phyloP scores from a whole-genome alignment of 2,329 filamentous ascomycete genomes.

The Juglanconis juglandina region DNA sequence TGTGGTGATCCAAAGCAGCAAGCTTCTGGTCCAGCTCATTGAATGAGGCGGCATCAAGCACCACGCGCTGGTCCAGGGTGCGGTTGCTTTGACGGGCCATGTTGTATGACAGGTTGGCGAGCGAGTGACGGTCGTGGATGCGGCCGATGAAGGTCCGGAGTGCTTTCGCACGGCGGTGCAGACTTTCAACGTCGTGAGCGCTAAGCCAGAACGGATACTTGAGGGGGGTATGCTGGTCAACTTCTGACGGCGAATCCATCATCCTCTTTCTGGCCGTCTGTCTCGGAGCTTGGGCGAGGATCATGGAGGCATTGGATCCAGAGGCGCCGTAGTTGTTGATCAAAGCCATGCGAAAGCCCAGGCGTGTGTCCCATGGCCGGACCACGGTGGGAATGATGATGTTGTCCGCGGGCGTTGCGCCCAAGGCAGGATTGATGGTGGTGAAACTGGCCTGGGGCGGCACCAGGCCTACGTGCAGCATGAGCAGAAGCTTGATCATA shows the following conservation, averaged over 20 bases:
- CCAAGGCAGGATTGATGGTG: constrained; percentile 16
- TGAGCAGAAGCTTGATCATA: constrained; percentile 31
- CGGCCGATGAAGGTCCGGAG: background rate
- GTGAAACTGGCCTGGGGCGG: constrained; percentile 33
- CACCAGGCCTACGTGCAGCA: constrained; percentile 25
- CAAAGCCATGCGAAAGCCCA: constrained; percentile 19
- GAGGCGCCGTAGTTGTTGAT: constrained; percentile 38
- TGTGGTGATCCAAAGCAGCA: background rate
- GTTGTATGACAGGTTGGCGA: constrained; percentile 29
- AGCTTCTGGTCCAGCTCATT: constrained; percentile 21
- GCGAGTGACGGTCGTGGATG: background rate
- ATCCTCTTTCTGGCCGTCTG: background rate
- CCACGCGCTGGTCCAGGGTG: constrained; percentile 19
- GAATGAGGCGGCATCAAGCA: constrained; percentile 26
- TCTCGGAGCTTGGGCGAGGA: constrained; percentile 19
- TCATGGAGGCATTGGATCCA: constrained; percentile 27
- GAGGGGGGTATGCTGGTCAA: background rate
- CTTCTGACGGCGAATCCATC: background rate
- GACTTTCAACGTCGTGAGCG: background rate
- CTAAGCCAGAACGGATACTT: constrained; percentile 1
- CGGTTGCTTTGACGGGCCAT: constrained; percentile 29
- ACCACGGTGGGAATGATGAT: constrained; percentile 20
- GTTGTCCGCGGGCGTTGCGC: constrained; percentile 20
- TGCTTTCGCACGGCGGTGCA: background rate
- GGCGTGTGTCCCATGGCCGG: constrained; percentile 21